Evolutionary conservation across 257 asterid species (phyloP), one percentile per base, ranked within the genome.

Genomic region (Craterostigma plantagineum): DNA sequence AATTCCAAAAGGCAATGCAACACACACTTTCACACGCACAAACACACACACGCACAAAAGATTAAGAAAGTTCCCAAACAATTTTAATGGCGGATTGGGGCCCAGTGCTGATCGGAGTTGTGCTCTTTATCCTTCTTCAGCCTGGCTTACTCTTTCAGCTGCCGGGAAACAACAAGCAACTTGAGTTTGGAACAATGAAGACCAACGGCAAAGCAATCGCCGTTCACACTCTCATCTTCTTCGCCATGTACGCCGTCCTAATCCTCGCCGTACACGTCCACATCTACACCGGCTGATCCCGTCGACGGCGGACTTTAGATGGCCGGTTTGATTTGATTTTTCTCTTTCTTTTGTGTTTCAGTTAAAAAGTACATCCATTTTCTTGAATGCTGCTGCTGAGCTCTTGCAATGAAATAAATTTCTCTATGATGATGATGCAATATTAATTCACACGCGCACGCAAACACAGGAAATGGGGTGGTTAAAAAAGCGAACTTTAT

Each of bases 181-280:
- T 46, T 38, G 51, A 46, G n/a, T 46, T 46, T 15, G 40, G 51
- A 7, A 27, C 18, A 17, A 30, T 46, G 40, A 46, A n/a, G 51
- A 46, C 51, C 40, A 46, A 46, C 35, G 51, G 39, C 16, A 46
- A 46, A 38, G 51, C 51, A 12, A 46, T 46, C 39, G 51, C 51
- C 13, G 36, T 46, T 8, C 51, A 46, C 51, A 46, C 51, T 3
- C 51, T 46, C 16, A 12, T 46, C 51, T 46, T 46, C 51, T 33
- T 46, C 16, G 39, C 39, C 3, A 38, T 46, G 3, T 46, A 46
- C 40, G 38, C 51, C 10, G 13, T 46, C 8, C 51, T 46, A 7
- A 34, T 46, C 11, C 51, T 46, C 39, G 51, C 38, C 6, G 38
- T 46, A 1, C 51, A 11, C n/a, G 11, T 46, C 8, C 51, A 46